Base-by-base conservation (phyloP, 345 rosid species). In the Gossypium rotundifolium region DNA sequence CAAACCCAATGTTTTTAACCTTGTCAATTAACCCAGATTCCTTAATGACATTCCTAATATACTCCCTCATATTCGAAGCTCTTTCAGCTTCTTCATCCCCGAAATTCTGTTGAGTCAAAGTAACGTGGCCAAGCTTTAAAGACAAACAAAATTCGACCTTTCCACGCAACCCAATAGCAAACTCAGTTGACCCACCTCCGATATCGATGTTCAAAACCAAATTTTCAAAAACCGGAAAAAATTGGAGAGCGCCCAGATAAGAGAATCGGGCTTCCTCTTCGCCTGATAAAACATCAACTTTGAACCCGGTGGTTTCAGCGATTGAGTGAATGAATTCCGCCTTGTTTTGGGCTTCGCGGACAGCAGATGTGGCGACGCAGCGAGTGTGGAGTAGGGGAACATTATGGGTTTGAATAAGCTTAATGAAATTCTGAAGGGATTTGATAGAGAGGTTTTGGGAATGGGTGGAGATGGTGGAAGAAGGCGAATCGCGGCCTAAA, bases 151-250 rank as follows among this genome's bases (percentile, higher is more conserved):
- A 76, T 42, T 79, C 74, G 44, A 89, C 88, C 40, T 78, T 74
- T 42, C 97, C 93, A 67, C 65, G 42, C 65, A 79, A 79, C 45
- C 93, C 93, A 16, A 86, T 80, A 0, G 84, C 89, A 70, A 89
- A 84, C 69, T 91, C 92, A 55, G 92, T 91, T 42, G 97, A 91
- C 8, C 93, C 92, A 71, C 97, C 93, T 60, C 92, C 97, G 42
- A 88, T 87, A 73, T 91, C 97, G 14, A 91, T 74, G 61, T 80
- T 79, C 74, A 91, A 74, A 2, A 80, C 88, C 10, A 79, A 76
- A 69, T 83, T 86, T 13, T 88, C 87, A 72, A 74, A 84, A 44
- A 89, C 81, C 0, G 92, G 87, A 11, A 91, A 51, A 75, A 89
- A 89, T 66, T 91, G 92, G 71, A 88, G 86, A 75, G 87, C 87